Base-by-base conservation (phyloP, 345 rosid genomes). In the Diplotaxis tenuifolia region DNA sequence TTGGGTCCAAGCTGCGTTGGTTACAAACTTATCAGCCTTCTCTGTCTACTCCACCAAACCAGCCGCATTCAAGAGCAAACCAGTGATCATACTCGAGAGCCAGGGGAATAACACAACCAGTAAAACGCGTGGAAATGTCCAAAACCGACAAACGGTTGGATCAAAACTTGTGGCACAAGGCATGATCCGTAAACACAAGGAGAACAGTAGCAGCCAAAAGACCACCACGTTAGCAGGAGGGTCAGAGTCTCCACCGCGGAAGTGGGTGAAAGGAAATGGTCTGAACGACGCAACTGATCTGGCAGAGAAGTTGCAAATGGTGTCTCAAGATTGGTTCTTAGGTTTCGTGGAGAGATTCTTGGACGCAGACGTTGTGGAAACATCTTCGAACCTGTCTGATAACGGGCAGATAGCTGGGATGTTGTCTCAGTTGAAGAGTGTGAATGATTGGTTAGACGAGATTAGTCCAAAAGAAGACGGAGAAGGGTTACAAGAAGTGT, bases 1-100 rank as follows among this genome's bases (percentile, higher is more conserved):
- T 10, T 95, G 99, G 99, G 90, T 95, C 61, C 94, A 95, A 78
- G 94, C 94, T 69, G 99, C 99, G 29, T 63, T 95, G 67, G 79
- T 86, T 67, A 88, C 96, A 58, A 88, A 92, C 56, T 74, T 95
- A 74, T 92, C 97, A 0, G 66, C 92, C 59, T 90, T 95, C 80
- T 83, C 92, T 22, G 84, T 95, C 19, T 88, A 85, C 65, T 83
- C 82, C 56, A 87, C 72, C 83, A 87, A 85, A 71, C 62, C 82
- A 64, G 27, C 73, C 21, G 15, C 76, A 52, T 72, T 82, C 23
- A 81, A 69, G 21, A 83, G 70, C 65, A 90, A 84, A 68, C 85
- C 90, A 0, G 32, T 88, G 32, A 55, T 90, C 68, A 75, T 88
- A 56, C 90, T 88, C 0, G 93, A 90, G 74, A 84, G 75, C 75